Evolutionary conservation across 1,284 basidiomycete genomes (phyloP), one percentile per base, ranked within the genome.

Genomic region (Schizophyllum commune): DNA sequence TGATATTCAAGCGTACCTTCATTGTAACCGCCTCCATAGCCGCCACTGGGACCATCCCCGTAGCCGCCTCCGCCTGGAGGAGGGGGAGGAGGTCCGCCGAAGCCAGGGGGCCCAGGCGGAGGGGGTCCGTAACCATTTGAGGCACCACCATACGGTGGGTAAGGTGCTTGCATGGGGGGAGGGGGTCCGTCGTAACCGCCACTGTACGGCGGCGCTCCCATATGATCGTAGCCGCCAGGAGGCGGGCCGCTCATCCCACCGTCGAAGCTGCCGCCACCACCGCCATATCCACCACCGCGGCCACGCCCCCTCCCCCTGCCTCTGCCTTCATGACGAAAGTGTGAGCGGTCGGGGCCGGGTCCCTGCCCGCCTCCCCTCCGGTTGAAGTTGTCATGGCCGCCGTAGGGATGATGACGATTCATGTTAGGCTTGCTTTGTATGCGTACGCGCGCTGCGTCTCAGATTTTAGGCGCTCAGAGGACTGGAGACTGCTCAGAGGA

Each of bases 1-100:
- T 83, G 72, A 83, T 80, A 71, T 77, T 82, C 79, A 77, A 86
- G 88, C 89, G 88, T 82, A 91, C 89, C 89, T 91, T 90, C 88
- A 76, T 61, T 59, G 52, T 55, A 75, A 83, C 77, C 82, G 7
- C 20, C 53, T 82, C 71, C 62, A 63, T 57, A 60, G 19, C 77
- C 74, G 72, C 83, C 86, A 64, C 76, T 82, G 75, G 86, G 83
- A 73, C 76, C 32, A 15, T 66, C 74, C 68, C 77, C 79, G 61
- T 78, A 79, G 27, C 27, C 61, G 77, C 75, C 71, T 27, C 39
- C 39, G 39, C 39, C 39, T 47, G 39, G 39, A 47, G 39, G 39
- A 47, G 39, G 39, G 39, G 39, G 39, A 11, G 39, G 39, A 11
- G 39, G 39, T 3, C 39, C 39, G 9, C 39, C 39, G 8, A 13